Evolutionary conservation across 164 flowering plant species (phyloP).

Genomic region (Aristolochia fimbriata): DNA sequence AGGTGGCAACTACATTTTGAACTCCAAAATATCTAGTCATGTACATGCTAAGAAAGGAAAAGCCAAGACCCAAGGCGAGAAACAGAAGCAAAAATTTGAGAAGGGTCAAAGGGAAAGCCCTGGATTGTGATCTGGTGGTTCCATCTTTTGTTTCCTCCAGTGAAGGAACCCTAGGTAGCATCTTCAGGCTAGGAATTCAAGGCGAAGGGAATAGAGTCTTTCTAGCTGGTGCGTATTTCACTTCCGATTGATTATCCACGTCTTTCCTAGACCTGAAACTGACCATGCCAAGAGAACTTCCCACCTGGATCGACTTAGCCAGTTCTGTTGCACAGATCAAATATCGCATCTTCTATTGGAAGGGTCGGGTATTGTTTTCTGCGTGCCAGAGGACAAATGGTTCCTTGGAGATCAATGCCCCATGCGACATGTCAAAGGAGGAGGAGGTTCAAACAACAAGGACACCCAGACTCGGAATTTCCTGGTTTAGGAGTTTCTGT

Average conservation of each 20-base stretch:
- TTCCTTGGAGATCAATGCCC: no score
- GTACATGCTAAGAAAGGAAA: slow-evolving; percentile 42
- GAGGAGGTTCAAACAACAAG: no score
- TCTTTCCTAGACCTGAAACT: not conserved
- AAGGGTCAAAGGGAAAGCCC: slow-evolving; percentile 38
- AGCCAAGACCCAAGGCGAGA: slow-evolving; percentile 40
- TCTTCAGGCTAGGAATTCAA: slow-evolving; percentile 6
- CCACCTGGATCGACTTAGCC: no score
- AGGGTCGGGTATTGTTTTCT: no score
- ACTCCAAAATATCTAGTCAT: slow-evolving; percentile 28
- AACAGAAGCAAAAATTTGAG: slow-evolving; percentile 37
- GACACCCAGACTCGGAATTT: no score
- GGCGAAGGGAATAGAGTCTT: not conserved
- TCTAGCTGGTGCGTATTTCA: slow-evolving; percentile 6
- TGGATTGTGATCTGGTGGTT: slow-evolving; percentile 12
- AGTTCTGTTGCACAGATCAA: no score
- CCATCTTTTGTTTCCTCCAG: slow-evolving; percentile 52
- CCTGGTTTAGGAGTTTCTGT: no score
- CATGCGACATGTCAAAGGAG: no score
- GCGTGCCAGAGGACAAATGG: no score
- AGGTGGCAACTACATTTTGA: slow-evolving; percentile 16
- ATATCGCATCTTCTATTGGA: no score
- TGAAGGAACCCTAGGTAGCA: slow-evolving; percentile 20
- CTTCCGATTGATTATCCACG: not conserved
- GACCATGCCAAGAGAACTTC: no score